These are phyloP conservation scores for Chloromonas sp. DNA, from an alignment of 163 green algal species.

Conservation along the genomic window DNA sequence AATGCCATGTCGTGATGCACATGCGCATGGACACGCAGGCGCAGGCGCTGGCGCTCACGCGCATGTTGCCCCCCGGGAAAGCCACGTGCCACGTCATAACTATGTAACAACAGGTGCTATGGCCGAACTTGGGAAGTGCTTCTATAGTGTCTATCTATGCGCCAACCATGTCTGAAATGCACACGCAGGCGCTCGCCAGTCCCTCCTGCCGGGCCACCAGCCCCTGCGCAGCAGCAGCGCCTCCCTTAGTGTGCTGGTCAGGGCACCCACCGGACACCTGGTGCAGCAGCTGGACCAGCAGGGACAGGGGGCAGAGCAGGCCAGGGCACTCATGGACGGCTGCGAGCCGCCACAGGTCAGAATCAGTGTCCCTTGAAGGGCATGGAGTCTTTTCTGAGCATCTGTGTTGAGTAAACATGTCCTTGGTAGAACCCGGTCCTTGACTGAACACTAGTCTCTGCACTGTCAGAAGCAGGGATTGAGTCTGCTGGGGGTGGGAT, in stretches of 20 bases:
- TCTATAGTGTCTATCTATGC: no score
- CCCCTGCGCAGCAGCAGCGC: background rate
- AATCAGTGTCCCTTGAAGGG: background rate
- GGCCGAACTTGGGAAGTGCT: no score
- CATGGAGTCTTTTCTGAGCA: background rate
- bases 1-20: no score
- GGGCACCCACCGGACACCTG: background rate
- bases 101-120: no score
- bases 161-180: background rate
- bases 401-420: background rate
- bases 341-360: constrained; percentile 56
- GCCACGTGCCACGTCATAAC: no score
- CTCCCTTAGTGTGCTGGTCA: background rate
- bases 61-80: no score
- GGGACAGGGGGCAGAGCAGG: background rate
- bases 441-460: no score
- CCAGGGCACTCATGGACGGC: constrained; percentile 58
- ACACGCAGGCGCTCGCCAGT: background rate
- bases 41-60: no score
- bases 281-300: background rate
- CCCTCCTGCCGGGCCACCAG: background rate
- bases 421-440: no score
- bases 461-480: no score
- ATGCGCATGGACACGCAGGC: no score
- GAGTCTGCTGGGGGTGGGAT: no score